These are phyloP conservation scores for Ballota nigra DNA, from an alignment of 257 asterid genomes.

Conservation along the genomic window DNA sequence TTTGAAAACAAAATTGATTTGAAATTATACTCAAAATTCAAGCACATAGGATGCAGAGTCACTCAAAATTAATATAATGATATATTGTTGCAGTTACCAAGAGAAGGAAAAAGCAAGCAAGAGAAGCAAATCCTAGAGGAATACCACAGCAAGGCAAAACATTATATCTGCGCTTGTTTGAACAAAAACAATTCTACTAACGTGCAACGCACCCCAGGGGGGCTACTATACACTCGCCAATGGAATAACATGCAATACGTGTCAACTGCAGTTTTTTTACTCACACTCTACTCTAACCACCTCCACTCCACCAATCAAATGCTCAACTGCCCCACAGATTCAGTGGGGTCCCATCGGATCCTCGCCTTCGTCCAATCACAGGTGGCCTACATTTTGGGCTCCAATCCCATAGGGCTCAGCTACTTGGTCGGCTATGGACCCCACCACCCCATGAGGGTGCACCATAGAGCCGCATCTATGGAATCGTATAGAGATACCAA, in stretches of 20 bases:
- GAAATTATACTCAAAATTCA: too few relatives aligned
- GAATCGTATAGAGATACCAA: constrained; percentile 47
- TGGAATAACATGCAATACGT: constrained; percentile 99
- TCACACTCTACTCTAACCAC: constrained; percentile 58
- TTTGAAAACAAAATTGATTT: too few relatives aligned
- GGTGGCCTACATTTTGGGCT: constrained; percentile 70
- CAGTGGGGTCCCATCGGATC: constrained; percentile 45
- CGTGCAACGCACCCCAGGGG: constrained; percentile 77
- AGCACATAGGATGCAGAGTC: too few relatives aligned
- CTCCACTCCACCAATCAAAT: constrained; percentile 47
- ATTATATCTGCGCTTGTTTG: constrained; percentile 60
- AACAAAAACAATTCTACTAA: constrained; percentile 53
- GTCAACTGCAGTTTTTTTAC: constrained; percentile 50
- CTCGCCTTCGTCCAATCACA: constrained; percentile 57
- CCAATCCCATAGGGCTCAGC: constrained; percentile 70
- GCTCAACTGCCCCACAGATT: constrained; percentile 38
- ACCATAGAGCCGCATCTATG: constrained; percentile 82
- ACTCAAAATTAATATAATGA: too few relatives aligned
- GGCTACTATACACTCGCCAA: constrained; percentile 69
- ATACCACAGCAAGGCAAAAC: constrained; percentile 56
- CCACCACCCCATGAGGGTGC: constrained; percentile 59
- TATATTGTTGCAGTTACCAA: constrained; percentile 43
- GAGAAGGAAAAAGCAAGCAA: constrained; percentile 33
- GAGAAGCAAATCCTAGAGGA: constrained; percentile 34
- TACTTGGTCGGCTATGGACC: constrained; percentile 78